Evolutionary conservation across 768 basidiomycete genomes (phyloP), one percentile per base, ranked within the genome.

Genomic region (Russula dissimulans): DNA sequence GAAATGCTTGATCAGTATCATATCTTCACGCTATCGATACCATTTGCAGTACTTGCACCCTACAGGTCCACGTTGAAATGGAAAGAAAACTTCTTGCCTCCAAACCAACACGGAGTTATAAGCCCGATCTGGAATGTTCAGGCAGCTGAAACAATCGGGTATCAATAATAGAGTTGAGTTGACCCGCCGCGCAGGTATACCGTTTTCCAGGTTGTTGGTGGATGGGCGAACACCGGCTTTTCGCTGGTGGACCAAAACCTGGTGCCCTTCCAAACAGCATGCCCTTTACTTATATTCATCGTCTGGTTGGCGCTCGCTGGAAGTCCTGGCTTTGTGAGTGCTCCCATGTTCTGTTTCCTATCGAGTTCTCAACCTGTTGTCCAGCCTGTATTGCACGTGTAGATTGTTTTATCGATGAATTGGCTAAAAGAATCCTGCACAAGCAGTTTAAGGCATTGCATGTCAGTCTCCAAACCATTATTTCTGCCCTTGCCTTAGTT

Each of bases 271-370:
- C 77, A 78, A 50, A 67, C 51, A 22, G 79, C 78, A 5, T 80
- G 79, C 62, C 67, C 74, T 2, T 72, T 80, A 75, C 72, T 77
- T 22, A 58, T 79, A n/a, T 58, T 73, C 55, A 61, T 80, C 54
- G 70, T 79, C 4, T 61, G 78, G 29, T 69, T 77, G 42, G 80
- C 81, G 45, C 71, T 83, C 26, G 81, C 79, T 41, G 81, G 81
- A 4, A 82, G 81, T 66, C 81, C 81, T 17, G 80, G 76, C 3
- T 79, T 79, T 64, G 80, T 81, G 59, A 72, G 80, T 75, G 3
- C 1, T 26, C 18, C 41, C 50, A 9, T 9, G 29, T 18, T n/a
- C 44, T n/a, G 47, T 14, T 57, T 32, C 34, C 7, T 36, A 50
- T 42, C 2, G 22, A 26, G 22, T n/a, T 8, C 53, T 31, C 1